A percentile compares a stretch with the other conserved stretches of the same genome.
These are phyloP conservation scores for Cinnamomum chago DNA, from an alignment of 164 flowering plant genomes.

Conservation along the genomic window DNA sequence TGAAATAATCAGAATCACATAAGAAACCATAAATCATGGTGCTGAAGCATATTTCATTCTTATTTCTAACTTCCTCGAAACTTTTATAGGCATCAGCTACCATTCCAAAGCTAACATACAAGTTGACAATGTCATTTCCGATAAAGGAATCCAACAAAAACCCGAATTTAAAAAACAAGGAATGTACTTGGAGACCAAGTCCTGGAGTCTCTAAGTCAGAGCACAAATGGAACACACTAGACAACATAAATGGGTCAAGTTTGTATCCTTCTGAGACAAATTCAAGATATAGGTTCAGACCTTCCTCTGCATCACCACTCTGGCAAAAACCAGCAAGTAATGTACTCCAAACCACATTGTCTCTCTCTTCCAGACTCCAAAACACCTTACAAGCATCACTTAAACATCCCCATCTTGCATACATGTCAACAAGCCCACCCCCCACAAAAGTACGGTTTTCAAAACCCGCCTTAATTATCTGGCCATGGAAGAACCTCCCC, in stretches of 20 bases:
- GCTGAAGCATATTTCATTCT: slow-evolving; percentile 16
- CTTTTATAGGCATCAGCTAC: slow-evolving; percentile 12
- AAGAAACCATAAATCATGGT: slow-evolving; percentile 17
- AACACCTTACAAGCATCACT: slow-evolving; percentile 21
- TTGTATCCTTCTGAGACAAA: slow-evolving; percentile 15
- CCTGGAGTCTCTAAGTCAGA: slow-evolving; percentile 6
- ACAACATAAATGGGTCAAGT: slow-evolving; percentile 20
- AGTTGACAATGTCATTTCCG: slow-evolving; percentile 22
- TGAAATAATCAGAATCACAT: slow-evolving; percentile 8
- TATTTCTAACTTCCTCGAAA: slow-evolving; percentile 14
- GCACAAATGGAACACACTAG: slow-evolving; percentile 19
- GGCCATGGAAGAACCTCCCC: slow-evolving; percentile 9
- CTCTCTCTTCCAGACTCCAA: slow-evolving; percentile 5
- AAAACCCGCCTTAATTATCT: slow-evolving; percentile 2
- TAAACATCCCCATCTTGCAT: slow-evolving; percentile 38
- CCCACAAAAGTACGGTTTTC: slow-evolving; percentile 7
- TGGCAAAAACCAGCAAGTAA: slow-evolving; percentile 20
- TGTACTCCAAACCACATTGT: slow-evolving; percentile 19
- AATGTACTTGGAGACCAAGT: slow-evolving; percentile 28
- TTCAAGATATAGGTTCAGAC: slow-evolving; percentile 12
- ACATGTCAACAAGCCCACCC: slow-evolving; percentile 46
- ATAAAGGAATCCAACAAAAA: slow-evolving; percentile 19
- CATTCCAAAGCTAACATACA: slow-evolving; percentile 21
- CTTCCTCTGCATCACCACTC: slow-evolving; percentile 12
- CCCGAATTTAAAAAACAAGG: slow-evolving; percentile 18